A percentile compares a stretch with the other conserved stretches of the same genome.
These are phyloP conservation scores for Oryza meyeriana DNA, from an alignment of 176 grass and related monocot genomes.

Conservation along the genomic window DNA sequence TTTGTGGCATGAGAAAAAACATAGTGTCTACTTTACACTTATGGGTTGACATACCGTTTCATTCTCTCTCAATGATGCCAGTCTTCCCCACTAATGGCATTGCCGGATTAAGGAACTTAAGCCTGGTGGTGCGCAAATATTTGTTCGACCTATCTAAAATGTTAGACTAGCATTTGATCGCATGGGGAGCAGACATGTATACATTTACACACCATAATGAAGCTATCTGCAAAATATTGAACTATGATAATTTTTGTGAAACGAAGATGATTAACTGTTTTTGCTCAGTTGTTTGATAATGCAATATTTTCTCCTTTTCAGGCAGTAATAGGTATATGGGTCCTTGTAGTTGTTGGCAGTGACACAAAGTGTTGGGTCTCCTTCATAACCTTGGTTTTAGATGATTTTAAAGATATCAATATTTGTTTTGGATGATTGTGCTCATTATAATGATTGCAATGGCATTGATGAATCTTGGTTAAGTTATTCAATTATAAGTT, in stretches of 20 bases:
- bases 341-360: neutral
- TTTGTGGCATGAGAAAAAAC: neutral
- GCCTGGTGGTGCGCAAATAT: neutral
- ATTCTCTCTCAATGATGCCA: neutral
- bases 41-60: neutral
- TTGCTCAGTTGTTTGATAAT: conserved; percentile 1
- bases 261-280: neutral
- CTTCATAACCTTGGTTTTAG: neutral
- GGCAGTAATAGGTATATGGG: neutral
- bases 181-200: neutral
- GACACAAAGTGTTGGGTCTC: neutral
- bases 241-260: neutral
- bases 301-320: neutral
- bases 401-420: neutral
- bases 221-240: neutral
- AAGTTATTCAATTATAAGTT: neutral
- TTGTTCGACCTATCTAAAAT: neutral
- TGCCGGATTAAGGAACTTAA: neutral
- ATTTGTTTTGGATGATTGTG: neutral
- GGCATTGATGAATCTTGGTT: neutral
- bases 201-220: neutral
- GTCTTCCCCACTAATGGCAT: neutral
- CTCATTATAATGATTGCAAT: neutral
- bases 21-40: neutral
- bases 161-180: neutral